Evolutionary conservation across 1,284 basidiomycete genomes (phyloP).

Genomic region (Entoloma clypeatum): DNA sequence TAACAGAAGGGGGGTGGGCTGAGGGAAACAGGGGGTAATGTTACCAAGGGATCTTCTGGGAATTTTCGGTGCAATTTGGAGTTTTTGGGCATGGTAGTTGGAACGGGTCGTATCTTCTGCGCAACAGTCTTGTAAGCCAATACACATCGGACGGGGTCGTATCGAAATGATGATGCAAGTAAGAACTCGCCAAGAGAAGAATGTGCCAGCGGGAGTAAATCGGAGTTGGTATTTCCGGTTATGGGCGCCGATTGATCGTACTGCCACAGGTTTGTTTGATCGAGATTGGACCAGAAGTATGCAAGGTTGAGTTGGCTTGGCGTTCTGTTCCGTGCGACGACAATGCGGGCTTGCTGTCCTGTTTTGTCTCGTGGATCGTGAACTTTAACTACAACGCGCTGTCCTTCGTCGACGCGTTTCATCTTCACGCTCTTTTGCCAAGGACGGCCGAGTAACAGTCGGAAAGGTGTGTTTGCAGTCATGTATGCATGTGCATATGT

Average conservation of each 20-base stretch:
- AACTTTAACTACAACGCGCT: slow-evolving; percentile 6
- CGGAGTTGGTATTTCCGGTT: too few species aligned
- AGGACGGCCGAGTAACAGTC: slow-evolving; percentile 17
- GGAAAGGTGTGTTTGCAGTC: slow-evolving; percentile 17
- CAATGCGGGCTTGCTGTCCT: background rate
- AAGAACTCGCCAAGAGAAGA: too few species aligned
- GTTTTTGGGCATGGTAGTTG: too few species aligned
- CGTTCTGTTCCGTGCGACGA: background rate
- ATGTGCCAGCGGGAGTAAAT: too few species aligned
- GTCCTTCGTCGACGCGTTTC: slow-evolving; percentile 1
- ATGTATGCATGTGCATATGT: slow-evolving; percentile 22
- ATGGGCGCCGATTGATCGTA: too few species aligned
- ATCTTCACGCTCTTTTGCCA: slow-evolving; percentile 18
- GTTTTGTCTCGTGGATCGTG: too few species aligned
- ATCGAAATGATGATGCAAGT: background rate
- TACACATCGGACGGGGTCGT: background rate
- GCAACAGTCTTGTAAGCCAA: slow-evolving; percentile 7
- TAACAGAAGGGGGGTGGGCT: too few species aligned
- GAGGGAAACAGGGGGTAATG: too few species aligned
- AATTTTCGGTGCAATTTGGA: too few species aligned
- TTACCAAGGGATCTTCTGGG: too few species aligned
- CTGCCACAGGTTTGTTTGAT: too few species aligned
- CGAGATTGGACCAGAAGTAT: background rate
- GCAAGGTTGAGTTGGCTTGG: background rate
- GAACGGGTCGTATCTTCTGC: too few species aligned